Evolutionary conservation across 345 rosid genomes (phyloP).

Genomic region (Citrus medica): DNA sequence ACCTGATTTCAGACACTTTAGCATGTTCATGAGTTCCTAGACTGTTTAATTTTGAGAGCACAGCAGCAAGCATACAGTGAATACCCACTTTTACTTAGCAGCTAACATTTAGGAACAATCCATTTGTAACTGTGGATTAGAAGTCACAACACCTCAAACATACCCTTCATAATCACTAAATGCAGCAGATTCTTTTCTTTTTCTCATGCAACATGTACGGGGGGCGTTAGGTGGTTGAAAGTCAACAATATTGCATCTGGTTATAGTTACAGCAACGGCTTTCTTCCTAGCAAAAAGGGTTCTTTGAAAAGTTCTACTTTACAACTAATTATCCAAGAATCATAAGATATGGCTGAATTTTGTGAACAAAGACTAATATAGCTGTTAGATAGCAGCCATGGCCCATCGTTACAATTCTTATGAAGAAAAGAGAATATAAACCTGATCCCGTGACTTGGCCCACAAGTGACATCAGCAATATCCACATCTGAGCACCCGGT

Average conservation of each 20-base stretch:
- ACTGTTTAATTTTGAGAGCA: too few relatives aligned
- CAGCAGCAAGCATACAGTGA: too few relatives aligned
- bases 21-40: too few relatives aligned
- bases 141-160: not conserved
- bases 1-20: not conserved
- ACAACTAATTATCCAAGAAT: not conserved
- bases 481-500: slow-evolving; percentile 69
- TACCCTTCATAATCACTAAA: not conserved
- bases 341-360: not conserved
- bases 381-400: not conserved
- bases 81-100: too few relatives aligned
- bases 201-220: not conserved
- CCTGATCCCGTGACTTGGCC: slow-evolving; percentile 97
- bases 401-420: not conserved
- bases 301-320: not conserved
- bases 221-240: not conserved
- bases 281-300: not conserved
- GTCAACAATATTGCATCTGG: not conserved
- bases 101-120: too few relatives aligned
- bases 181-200: not conserved
- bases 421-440: slow-evolving; percentile 10
- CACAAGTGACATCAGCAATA: slow-evolving; percentile 75
- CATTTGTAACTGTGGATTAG: too few relatives aligned
- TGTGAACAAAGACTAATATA: not conserved
- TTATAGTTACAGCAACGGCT: not conserved